phyloP scores from a whole-genome alignment of 768 basidiomycete species.

The Podaxis pistillaris region DNA sequence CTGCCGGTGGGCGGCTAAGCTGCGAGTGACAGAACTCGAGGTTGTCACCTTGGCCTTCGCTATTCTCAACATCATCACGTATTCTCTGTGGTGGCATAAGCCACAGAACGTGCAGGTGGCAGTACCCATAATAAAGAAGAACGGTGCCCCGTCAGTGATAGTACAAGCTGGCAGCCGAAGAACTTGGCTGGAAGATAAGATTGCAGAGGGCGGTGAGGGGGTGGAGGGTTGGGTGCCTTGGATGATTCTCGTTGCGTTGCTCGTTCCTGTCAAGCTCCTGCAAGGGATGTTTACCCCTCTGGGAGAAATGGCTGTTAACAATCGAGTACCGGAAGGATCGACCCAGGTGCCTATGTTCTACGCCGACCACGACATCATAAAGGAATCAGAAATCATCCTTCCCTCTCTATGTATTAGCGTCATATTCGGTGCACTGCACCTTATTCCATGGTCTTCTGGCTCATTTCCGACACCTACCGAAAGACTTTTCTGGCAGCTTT shows the following conservation, averaged over 20 bases:
- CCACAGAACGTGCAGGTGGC: slow-evolving; percentile 3
- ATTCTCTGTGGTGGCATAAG: slow-evolving; percentile 14
- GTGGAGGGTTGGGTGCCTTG: background rate
- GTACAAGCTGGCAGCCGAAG: background rate
- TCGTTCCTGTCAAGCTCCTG: background rate
- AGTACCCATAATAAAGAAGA: background rate
- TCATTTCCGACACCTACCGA: background rate
- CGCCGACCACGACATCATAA: background rate
- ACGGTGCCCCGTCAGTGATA: background rate
- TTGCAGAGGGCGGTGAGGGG: background rate
- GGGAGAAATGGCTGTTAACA: background rate
- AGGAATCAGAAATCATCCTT: background rate
- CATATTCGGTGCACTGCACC: background rate
- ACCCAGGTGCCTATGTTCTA: background rate
- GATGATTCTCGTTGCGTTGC: background rate
- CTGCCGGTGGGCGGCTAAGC: background rate
- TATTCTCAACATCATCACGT: slow-evolving; percentile 1
- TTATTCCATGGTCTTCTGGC: background rate
- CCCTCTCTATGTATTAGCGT: background rate
- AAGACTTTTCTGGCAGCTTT: background rate
- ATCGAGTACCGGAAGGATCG: background rate
- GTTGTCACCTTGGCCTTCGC: slow-evolving; percentile 10
- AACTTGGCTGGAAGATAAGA: background rate
- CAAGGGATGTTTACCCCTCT: background rate
- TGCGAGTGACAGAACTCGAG: slow-evolving; percentile 4